Base-by-base conservation (phyloP, 805 yeast genomes). In the Barnettozyma populi region DNA sequence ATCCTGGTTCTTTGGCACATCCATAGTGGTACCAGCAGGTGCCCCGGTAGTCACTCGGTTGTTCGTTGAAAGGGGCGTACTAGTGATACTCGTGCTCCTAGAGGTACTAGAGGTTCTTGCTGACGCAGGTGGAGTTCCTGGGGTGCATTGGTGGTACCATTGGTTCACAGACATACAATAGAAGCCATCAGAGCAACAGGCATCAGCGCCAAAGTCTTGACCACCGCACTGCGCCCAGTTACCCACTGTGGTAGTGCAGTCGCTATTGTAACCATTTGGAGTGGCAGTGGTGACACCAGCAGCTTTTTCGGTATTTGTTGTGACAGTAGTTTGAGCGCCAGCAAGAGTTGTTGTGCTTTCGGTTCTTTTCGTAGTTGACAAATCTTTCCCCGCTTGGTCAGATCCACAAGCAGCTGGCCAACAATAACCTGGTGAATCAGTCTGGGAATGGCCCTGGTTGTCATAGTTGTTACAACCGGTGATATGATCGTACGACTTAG, bases 401-500 rank as follows among this genome's bases (percentile, higher is more conserved):
- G 41, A 53, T 47, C 48, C 60, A 52, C 52, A 67, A 27, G 45
- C 41, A 31, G 29, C 46, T 37, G 60, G 51, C 63, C 63, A 59
- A 31, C 47, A 40, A 42, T 53, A 59, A 8, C 39, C 20, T 13
- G 61, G 52, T 4, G 56, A 47, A 34, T 57, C 59, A 5, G 57
- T 52, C 40, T 57, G 55, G 5, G 57, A 49, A 23, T 41, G 45
- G 2, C 56, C 56, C 16, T 55, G 39, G 48, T 55, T 56, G 39
- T 57, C 59, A 45, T 45, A 41, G 43, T 52, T 48, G 32, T 51
- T 32, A 40, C 62, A 58, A 20, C 60, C 60, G 3, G 55, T 52
- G 38, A 43, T 51, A 46, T 57, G 52, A 27, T 57, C 60, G 38
- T 58, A 60, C 9, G 62, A 56, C 8, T 27, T 35, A 4, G 43